Percentiles rank a stretch among this genome's conserved stretches.
Evolutionary conservation across 225 moss, liverwort and hornwort genomes (phyloP).

Genomic region (Polytrichum formosum): DNA sequence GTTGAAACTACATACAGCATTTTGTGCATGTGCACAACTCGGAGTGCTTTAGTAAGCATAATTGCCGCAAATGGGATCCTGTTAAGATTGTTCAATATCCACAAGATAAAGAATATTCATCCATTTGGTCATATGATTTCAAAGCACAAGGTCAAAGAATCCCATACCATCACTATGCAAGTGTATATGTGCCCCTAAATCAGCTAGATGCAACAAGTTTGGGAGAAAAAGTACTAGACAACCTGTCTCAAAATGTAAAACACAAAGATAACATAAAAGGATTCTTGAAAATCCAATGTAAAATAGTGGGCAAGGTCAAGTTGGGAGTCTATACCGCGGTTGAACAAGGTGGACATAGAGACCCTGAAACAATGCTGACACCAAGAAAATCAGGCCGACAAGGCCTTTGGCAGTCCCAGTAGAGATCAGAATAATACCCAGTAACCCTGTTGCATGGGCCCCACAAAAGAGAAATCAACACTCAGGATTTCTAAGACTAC

Average conservation of each 20-base stretch:
- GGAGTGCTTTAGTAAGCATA: constrained; percentile 57
- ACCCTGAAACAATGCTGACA: constrained; percentile 55
- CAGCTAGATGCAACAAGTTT: not conserved
- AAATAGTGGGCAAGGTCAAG: too few relatives aligned
- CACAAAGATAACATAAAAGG: too few relatives aligned
- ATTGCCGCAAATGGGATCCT: constrained; percentile 78
- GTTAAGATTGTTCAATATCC: constrained; percentile 5
- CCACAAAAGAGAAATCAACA: not conserved
- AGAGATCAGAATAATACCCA: constrained; percentile 59
- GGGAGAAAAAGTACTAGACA: not conserved
- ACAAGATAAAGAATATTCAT: not conserved
- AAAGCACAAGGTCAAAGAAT: too few relatives aligned
- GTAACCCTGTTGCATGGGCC: constrained; percentile 31
- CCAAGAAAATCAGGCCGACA: constrained; percentile 57
- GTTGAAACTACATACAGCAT: constrained; percentile 53
- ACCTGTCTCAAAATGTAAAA: too few relatives aligned
- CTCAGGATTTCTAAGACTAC: too few relatives aligned
- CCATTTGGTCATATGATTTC: not conserved
- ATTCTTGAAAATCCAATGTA: too few relatives aligned
- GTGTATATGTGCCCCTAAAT: not conserved
- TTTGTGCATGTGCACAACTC: constrained; percentile 42
- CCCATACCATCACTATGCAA: not conserved
- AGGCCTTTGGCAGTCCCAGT: constrained; percentile 58
- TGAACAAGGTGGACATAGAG: constrained; percentile 62
- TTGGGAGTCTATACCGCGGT: constrained; percentile 25